A percentile compares a stretch with the other conserved stretches of the same genome.
phyloP scores from a whole-genome alignment of 225 moss, liverwort and hornwort species.

The Climacium dendroides region DNA sequence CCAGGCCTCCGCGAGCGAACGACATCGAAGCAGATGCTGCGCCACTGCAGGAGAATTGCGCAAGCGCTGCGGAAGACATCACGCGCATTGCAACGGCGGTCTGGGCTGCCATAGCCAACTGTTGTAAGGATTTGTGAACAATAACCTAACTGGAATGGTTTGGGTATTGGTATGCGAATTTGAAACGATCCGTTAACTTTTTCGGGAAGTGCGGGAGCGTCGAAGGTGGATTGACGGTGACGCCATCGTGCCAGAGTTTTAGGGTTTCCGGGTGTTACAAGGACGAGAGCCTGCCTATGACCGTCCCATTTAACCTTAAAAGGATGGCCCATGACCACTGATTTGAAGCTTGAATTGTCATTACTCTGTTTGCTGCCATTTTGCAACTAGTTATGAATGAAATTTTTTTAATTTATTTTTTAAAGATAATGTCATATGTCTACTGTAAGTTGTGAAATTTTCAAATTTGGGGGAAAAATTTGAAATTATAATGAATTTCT shows the following conservation, averaged over 20 bases:
- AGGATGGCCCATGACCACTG: too few relatives aligned
- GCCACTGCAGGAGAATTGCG: not conserved
- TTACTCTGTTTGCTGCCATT: too few relatives aligned
- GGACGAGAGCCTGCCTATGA: not conserved
- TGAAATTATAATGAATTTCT: too few relatives aligned
- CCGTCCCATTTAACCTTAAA: not conserved
- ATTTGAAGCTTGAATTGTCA: too few relatives aligned
- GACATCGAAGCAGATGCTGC: conserved; percentile 1
- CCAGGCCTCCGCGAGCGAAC: not conserved
- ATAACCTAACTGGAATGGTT: not conserved
- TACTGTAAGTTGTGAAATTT: too few relatives aligned
- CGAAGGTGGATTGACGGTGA: not conserved
- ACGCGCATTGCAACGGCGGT: not conserved
- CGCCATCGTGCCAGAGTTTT: not conserved
- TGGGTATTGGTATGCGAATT: fast-evolving
- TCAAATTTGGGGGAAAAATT: too few relatives aligned
- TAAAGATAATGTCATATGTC: too few relatives aligned
- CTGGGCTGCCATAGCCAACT: not conserved
- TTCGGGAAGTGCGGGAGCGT: not conserved
- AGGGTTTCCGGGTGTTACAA: not conserved
- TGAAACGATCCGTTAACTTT: not conserved
- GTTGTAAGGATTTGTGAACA: too few relatives aligned
- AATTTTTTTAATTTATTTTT: too few relatives aligned
- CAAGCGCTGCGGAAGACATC: not conserved
- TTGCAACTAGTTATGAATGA: too few relatives aligned